Percentiles rank a stretch among this genome's conserved stretches.
Conservation (phyloP, 345 rosid species). For the Pugionium cornutum region DNA sequence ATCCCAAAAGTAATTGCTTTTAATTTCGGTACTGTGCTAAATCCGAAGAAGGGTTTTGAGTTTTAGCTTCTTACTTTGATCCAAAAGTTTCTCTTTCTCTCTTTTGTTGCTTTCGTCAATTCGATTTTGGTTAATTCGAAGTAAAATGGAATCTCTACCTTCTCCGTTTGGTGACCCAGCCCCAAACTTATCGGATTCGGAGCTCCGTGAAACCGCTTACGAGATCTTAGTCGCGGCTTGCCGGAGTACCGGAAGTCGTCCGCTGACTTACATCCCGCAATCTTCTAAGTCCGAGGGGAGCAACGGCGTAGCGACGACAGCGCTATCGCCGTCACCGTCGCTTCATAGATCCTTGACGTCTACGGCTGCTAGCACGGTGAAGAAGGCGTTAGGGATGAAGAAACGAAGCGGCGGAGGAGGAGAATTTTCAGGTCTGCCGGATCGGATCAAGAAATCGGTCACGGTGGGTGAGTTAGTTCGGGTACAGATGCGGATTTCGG, state of each 20-base stretch:
- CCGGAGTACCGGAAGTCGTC: conserved; percentile 70
- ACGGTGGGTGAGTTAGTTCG: conserved; percentile 85
- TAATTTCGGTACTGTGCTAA: background rate
- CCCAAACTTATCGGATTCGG: conserved; percentile 57
- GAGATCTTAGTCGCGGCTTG: conserved; percentile 83
- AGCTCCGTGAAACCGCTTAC: conserved; percentile 86
- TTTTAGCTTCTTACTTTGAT: background rate
- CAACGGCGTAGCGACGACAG: conserved; percentile 20
- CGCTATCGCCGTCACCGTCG: conserved; percentile 40
- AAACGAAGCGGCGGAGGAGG: conserved; percentile 40
- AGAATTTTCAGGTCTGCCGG: conserved; percentile 41
- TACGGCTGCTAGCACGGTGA: conserved; percentile 85
- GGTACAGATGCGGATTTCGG: conserved; percentile 77
- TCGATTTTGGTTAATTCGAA: background rate
- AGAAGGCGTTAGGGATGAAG: conserved; percentile 90
- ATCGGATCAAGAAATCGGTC: conserved; percentile 51
- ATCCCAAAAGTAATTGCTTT: background rate
- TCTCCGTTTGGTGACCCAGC: conserved; percentile 62
- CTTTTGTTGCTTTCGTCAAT: background rate
- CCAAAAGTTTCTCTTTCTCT: background rate
- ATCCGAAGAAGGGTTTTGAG: conserved; percentile 14
- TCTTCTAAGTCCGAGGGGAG: conserved; percentile 46
- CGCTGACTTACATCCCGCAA: conserved; percentile 65
- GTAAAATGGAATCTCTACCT: conserved; percentile 41
- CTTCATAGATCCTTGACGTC: conserved; percentile 83